phyloP scores from a whole-genome alignment of 2,329 filamentous ascomycete species.

The Zopfia rhizophila region DNA sequence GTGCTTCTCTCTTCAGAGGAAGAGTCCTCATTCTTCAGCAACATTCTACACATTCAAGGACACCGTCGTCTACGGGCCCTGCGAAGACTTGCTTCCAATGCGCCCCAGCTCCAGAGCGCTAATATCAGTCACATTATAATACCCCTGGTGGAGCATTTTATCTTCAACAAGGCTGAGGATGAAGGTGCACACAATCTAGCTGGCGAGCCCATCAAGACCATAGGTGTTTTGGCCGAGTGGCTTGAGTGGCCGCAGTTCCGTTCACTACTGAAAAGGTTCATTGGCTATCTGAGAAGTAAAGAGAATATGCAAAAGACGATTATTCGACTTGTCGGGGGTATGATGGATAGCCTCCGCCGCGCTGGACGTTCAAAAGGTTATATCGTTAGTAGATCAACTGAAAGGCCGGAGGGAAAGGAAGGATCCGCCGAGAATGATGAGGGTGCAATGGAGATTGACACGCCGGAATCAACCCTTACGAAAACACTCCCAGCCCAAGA shows the following conservation, averaged over 20 bases:
- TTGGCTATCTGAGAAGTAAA: constrained; percentile 81
- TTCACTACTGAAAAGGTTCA: constrained; percentile 83
- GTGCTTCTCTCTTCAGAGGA: constrained; percentile 78
- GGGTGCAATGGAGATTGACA: constrained; percentile 38
- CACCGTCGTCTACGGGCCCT: constrained; percentile 87
- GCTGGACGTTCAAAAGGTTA: constrained; percentile 57
- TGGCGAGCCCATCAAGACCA: constrained; percentile 84
- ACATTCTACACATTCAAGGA: constrained; percentile 89
- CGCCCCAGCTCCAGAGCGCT: constrained; percentile 74
- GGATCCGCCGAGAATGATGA: constrained; percentile 49
- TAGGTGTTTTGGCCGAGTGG: constrained; percentile 77
- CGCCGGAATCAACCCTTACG: constrained; percentile 59
- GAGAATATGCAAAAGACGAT: constrained; percentile 87
- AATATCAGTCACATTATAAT: constrained; percentile 90
- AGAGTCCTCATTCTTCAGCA: constrained; percentile 88
- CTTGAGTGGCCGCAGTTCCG: constrained; percentile 93
- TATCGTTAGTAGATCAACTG: constrained; percentile 20
- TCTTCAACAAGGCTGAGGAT: constrained; percentile 84
- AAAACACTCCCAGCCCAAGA: constrained; percentile 72
- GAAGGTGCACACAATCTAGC: constrained; percentile 81
- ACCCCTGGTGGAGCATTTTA: constrained; percentile 92
- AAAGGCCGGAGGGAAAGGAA: constrained; percentile 53
- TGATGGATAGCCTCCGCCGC: constrained; percentile 78
- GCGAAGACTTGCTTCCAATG: constrained; percentile 76
- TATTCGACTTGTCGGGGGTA: constrained; percentile 80